Base-by-base conservation (phyloP, 768 basidiomycete genomes). In the Lentinus brumalis region DNA sequence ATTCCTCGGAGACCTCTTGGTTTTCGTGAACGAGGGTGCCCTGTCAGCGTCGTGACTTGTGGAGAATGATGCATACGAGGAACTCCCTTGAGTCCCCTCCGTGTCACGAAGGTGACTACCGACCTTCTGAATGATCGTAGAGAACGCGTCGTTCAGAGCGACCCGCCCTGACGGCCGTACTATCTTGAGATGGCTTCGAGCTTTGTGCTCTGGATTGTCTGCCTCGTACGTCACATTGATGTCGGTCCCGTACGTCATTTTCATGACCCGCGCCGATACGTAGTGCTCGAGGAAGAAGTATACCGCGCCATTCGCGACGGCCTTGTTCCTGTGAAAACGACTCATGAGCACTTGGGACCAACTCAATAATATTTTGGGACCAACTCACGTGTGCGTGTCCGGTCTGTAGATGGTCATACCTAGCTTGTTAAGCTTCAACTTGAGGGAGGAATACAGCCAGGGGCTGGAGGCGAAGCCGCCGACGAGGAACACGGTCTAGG, bases 401-500 rank as follows among this genome's bases (percentile, higher is more conserved):
- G 89, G 91, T 53, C 90, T 74, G 69, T 83, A 88, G 56, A 92
- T 84, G 6, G 78, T 79, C 50, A 92, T 78, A 29, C 77, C 76
- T 41, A 81, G 74, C 0, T 81, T 75, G 4, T 74, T 76, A 11
- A 91, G 81, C 26, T 83, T 82, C 62, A 85, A 83, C 75, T 89
- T 86, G 15, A 92, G 77, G 69, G 91, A 87, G 26, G 78, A 69
- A 70, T 89, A 91, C 30, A 92, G 76, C 88, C 89, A 91, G 0
- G 88, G 87, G 61, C 86, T 90, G 0, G 90, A 88, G 2, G 91
- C 91, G 65, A 90, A 92, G 50, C 91, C 91, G 66, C 91, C 90
- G 14, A 92, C 91, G 21, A 92, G 75, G 76, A 89, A 91, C 4
- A 92, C 83, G 15, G 86, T 88, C 88, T 91, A n/a, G n/a, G n/a